Conservation (phyloP, 2,329 filamentous ascomycete species). For the Fusarium burgessii region DNA sequence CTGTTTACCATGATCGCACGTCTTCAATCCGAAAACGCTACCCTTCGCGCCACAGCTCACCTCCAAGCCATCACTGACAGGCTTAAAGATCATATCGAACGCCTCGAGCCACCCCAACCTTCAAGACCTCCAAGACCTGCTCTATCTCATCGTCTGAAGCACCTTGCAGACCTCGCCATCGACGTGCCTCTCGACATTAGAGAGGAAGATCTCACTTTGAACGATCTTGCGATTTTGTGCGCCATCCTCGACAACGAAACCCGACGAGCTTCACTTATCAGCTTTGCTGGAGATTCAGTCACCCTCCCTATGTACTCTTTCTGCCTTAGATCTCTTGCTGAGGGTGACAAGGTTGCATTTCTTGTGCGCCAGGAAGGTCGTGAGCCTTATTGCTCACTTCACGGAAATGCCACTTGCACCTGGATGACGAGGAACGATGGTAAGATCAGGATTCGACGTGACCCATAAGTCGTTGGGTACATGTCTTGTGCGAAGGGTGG, state of each 20-base stretch:
- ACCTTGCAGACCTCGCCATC: background rate
- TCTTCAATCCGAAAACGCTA: background rate
- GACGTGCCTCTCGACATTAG: background rate
- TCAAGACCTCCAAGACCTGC: too few relatives aligned
- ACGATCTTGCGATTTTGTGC: background rate
- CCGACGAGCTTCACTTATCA: background rate
- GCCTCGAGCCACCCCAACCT: too few relatives aligned
- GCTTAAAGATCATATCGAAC: background rate
- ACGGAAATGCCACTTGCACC: background rate
- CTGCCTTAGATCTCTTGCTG: background rate
- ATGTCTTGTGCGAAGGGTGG: background rate
- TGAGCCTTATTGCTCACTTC: background rate
- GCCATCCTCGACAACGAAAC: background rate
- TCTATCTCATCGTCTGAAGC: background rate
- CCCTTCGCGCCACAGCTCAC: background rate
- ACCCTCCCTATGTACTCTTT: background rate
- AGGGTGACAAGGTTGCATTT: background rate
- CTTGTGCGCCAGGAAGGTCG: background rate
- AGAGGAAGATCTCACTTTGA: background rate
- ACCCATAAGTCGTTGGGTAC: background rate
- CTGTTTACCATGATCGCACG: background rate
- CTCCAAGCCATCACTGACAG: background rate
- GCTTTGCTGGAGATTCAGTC: background rate
- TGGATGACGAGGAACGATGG: background rate
- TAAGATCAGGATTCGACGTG: background rate